A percentile compares a stretch with the other conserved stretches of the same genome.
These are phyloP conservation scores for Aureobasidium zeae DNA, from an alignment of 2,329 filamentous ascomycete species.

Conservation along the genomic window DNA sequence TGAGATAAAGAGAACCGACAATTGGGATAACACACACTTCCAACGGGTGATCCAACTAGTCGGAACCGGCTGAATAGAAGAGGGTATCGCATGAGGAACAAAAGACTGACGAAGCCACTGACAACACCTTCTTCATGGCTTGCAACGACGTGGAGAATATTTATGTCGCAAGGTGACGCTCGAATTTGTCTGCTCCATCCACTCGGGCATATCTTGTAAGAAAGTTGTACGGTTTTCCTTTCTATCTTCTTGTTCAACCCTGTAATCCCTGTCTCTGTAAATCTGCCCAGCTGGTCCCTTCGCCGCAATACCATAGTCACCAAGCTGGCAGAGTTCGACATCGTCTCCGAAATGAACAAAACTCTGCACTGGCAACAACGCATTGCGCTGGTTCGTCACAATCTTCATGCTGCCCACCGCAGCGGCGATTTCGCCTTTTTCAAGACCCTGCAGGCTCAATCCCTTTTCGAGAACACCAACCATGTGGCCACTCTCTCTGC, in stretches of 20 bases:
- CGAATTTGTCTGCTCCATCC: neutral
- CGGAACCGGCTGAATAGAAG: conserved; percentile 3
- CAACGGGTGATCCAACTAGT: conserved; percentile 14
- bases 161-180: neutral
- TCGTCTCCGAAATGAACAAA: conserved; percentile 23
- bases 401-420: conserved; percentile 35
- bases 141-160: neutral
- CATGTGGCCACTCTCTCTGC: conserved; percentile 36
- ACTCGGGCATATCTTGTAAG: neutral
- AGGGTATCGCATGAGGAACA: neutral
- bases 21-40: too few species aligned
- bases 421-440: conserved; percentile 41
- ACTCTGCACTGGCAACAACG: conserved; percentile 40
- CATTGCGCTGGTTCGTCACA: conserved; percentile 37
- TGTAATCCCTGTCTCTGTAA: neutral
- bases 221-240: neutral
- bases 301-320: neutral
- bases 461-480: conserved; percentile 37
- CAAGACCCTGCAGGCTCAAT: conserved; percentile 35
- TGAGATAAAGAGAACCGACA: neutral
- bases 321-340: conserved; percentile 18
- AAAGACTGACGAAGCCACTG: conserved; percentile 7
- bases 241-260: neutral
- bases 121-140: neutral
- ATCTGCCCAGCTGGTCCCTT: neutral